These are phyloP conservation scores for Barnettozyma populi DNA, from an alignment of 805 yeast genomes.

Conservation along the genomic window DNA sequence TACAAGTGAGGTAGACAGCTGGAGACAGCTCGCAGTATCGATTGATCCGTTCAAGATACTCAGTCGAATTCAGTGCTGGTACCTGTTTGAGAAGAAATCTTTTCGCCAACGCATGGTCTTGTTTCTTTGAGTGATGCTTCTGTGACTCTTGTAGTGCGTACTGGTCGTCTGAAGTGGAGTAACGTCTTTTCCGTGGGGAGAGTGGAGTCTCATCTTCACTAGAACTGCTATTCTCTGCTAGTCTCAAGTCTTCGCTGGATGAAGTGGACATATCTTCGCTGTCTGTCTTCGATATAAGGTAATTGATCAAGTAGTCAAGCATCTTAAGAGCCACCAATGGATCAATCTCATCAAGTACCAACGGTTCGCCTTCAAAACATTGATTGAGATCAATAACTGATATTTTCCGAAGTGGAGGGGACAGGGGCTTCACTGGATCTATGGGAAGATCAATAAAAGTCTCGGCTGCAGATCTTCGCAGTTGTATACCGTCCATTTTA, in stretches of 20 bases:
- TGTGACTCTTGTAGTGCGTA: background rate
- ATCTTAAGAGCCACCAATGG: conserved; percentile 8
- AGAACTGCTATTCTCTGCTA: background rate
- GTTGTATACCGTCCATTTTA: conserved; percentile 7
- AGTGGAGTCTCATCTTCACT: conserved; percentile 10
- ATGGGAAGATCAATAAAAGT: conserved; percentile 6
- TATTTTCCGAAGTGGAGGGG: conserved; percentile 11
- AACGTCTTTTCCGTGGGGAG: conserved; percentile 16
- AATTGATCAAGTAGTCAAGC: conserved; percentile 6
- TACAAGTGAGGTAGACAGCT: conserved; percentile 25
- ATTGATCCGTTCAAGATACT: conserved; percentile 26
- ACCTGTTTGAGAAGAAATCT: conserved; percentile 20
- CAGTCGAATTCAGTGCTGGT: conserved; percentile 22
- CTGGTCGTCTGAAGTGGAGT: background rate
- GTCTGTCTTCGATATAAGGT: conserved; percentile 1
- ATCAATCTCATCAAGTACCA: conserved; percentile 5
- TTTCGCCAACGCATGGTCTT: conserved; percentile 17
- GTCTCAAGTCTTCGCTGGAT: background rate
- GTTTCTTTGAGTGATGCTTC: conserved; percentile 4
- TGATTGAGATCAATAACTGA: conserved; percentile 11
- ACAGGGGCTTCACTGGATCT: conserved; percentile 1
- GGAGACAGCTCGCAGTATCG: conserved; percentile 26
- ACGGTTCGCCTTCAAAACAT: conserved; percentile 1
- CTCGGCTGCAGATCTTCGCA: conserved; percentile 1
- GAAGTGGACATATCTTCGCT: background rate